These are phyloP conservation scores for Naganishia sp. DNA, from an alignment of 1,284 basidiomycete genomes.

Conservation along the genomic window DNA sequence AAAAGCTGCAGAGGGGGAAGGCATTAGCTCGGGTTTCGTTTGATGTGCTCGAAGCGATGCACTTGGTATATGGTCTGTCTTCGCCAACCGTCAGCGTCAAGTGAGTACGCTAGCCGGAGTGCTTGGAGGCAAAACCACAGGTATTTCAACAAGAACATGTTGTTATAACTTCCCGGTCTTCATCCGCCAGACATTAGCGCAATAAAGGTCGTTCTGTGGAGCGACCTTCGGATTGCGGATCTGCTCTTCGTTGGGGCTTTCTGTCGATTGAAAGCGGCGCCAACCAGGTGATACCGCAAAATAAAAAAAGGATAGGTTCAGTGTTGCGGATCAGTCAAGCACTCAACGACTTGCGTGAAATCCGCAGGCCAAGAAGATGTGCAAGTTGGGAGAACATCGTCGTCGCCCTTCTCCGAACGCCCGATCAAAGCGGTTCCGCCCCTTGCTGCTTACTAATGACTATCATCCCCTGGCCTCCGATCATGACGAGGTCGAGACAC, in stretches of 20 bases:
- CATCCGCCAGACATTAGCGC: not conserved
- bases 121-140: conserved; percentile 7
- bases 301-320: too few species aligned
- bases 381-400: too few species aligned
- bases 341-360: too few species aligned
- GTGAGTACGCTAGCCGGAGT: conserved; percentile 33
- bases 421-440: not conserved
- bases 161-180: not conserved
- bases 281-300: too few species aligned
- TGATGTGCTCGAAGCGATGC: not conserved
- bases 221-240: too few species aligned
- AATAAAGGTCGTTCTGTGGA: not conserved
- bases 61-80: conserved; percentile 52
- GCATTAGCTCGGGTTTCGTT: conserved; percentile 26
- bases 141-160: conserved; percentile 2
- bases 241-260: too few species aligned
- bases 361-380: too few species aligned
- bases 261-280: too few species aligned
- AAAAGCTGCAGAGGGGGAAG: conserved; percentile 13
- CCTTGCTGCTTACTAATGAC: not conserved
- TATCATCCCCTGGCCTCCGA: not conserved
- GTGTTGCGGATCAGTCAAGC: too few species aligned
- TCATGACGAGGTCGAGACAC: conserved; percentile 10
- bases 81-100: conserved; percentile 44
- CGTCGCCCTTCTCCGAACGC: not conserved